A percentile compares a stretch with the other conserved stretches of the same genome.
These are phyloP conservation scores for Aphanomyces stellatus DNA, from an alignment of 352 stramenopile genomes.

Conservation along the genomic window DNA sequence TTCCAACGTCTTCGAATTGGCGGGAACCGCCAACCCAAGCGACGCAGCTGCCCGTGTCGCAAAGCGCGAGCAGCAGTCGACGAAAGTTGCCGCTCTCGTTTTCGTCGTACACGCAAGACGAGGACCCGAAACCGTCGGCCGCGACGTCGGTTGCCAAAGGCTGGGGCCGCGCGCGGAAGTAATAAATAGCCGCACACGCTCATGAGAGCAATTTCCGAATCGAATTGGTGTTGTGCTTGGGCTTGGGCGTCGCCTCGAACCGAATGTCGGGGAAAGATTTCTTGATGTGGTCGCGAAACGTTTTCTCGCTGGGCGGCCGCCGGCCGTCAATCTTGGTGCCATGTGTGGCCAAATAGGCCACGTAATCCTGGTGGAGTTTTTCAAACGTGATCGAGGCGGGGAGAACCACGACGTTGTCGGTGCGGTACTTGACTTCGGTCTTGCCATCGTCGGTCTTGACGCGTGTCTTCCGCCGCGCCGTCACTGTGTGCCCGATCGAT, in stretches of 20 bases:
- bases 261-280: slow-evolving; percentile 13
- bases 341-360: not conserved
- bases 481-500: not conserved
- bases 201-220: no score
- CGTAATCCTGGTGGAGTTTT: slow-evolving; percentile 18
- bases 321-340: not conserved
- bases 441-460: slow-evolving; percentile 8
- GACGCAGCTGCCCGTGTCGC: not conserved
- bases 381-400: slow-evolving; percentile 10
- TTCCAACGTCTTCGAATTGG: not conserved
- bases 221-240: not conserved
- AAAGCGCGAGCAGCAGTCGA: not conserved
- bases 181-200: not conserved
- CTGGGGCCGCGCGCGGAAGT: slow-evolving; percentile 12
- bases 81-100: slow-evolving; percentile 19
- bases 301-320: slow-evolving; percentile 7
- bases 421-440: slow-evolving; percentile 8
- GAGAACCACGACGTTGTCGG: slow-evolving; percentile 11
- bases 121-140: not conserved
- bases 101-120: slow-evolving; percentile 17
- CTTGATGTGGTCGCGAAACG: slow-evolving; percentile 19
- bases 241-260: not conserved
- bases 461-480: slow-evolving; percentile 10
- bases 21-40: not conserved
- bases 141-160: not conserved